Evolutionary conservation across 768 basidiomycete genomes (phyloP), one percentile per base, ranked within the genome.

Genomic region (Rhodotorula paludigena): DNA sequence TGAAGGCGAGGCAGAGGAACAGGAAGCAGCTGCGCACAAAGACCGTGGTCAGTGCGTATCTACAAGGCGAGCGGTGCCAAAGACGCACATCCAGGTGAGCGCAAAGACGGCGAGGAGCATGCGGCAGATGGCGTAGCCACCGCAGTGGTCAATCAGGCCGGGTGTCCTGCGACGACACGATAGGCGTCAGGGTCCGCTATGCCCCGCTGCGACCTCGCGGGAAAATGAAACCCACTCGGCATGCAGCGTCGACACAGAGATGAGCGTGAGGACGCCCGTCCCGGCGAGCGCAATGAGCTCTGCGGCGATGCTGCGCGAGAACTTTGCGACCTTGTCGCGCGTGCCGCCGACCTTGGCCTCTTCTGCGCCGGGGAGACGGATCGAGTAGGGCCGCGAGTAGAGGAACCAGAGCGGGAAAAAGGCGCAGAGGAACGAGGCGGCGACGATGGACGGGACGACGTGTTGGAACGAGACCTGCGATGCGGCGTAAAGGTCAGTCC

Each of bases 81-180:
- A 9, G 28, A 1, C 54, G 35, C 38, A 55, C 54, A 55, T 55
- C 54, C 54, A 55, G 23, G 64, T 66, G 25, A 71, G 28, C 12
- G 69, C 35, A 11, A 66, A 30, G 30, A 71, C 64, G 18, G 47
- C 47, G 21, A 66, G 60, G 32, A 71, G 60, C 57, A 66, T 49
- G 23, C 61, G 52, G 53, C 69, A 71, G 52, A 71, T 63, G 0
- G 61, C 39, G 16, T 32, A 71, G 2, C 64, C 64, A 25, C 69
- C 64, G 47, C 69, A 71, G 51, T 63, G 57, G 33, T 45, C 23
- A n/a, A 71, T 63, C 45, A 71, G 30, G 23, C 69, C 69, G 38
- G 69, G 69, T 0, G 69, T 71, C 44, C 66, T 67, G 42, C 30
- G 28, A 10, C 11, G 33, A n/a, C n/a, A 30, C 20, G 15, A 11